Conservation (phyloP, 2,329 filamentous ascomycete genomes). For the Arthrobotrys entomopaga region DNA sequence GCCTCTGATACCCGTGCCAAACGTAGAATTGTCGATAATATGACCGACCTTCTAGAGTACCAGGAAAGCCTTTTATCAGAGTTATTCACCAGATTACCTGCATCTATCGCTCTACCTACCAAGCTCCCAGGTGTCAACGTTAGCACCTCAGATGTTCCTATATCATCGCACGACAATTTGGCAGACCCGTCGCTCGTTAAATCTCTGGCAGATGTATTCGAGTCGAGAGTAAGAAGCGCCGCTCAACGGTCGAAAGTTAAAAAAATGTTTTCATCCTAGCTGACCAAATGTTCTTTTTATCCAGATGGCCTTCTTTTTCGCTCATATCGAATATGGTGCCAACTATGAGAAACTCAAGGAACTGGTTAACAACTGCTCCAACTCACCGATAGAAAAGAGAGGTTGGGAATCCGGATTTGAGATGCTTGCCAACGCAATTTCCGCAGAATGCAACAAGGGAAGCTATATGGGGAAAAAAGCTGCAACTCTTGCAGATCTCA, state of each 20-base stretch:
- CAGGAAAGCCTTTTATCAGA: constrained; percentile 49
- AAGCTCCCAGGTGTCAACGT: constrained; percentile 1
- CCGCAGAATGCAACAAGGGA: constrained; percentile 48
- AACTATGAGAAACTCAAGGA: constrained; percentile 47
- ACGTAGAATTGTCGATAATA: constrained; percentile 50
- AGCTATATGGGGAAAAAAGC: constrained; percentile 51
- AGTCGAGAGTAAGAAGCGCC: constrained; percentile 33
- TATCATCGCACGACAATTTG: constrained; percentile 43
- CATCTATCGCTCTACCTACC: constrained; percentile 45
- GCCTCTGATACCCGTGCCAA: constrained; percentile 31
- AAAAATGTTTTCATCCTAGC: neutral
- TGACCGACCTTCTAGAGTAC: constrained; percentile 52
- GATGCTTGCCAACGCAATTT: constrained; percentile 52
- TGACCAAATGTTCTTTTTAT: neutral
- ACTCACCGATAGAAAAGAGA: constrained; percentile 23
- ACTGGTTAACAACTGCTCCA: constrained; percentile 33
- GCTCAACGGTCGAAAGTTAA: neutral
- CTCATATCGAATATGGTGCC: constrained; percentile 48
- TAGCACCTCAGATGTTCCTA: constrained; percentile 19
- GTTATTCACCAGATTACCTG: constrained; percentile 48
- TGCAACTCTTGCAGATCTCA: constrained; percentile 46
- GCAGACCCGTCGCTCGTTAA: constrained; percentile 53
- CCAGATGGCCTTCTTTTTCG: constrained; percentile 49
- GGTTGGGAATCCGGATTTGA: constrained; percentile 53
- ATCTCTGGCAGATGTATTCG: constrained; percentile 52